Conservation (phyloP, 257 asterid species). For the Solanum verrucosum region DNA sequence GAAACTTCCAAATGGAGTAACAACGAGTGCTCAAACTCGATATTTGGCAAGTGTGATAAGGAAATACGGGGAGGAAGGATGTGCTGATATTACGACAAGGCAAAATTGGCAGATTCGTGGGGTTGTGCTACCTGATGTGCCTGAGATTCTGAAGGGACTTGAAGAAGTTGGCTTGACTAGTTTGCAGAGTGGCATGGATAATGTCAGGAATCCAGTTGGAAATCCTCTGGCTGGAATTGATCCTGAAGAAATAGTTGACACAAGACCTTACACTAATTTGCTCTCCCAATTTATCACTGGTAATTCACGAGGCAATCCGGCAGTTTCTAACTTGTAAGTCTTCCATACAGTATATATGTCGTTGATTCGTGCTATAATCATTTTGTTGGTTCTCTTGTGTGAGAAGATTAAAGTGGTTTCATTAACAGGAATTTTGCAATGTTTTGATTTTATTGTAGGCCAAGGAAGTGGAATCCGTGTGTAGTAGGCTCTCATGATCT, state of each 20-base stretch:
- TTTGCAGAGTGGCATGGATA: constrained; percentile 98
- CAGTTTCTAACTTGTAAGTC: constrained; percentile 79
- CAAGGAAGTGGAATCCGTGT: constrained; percentile 97
- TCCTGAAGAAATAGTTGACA: constrained; percentile 81
- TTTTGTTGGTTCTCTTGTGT: neutral
- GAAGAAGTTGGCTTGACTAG: constrained; percentile 85
- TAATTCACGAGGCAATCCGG: constrained; percentile 76
- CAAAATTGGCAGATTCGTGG: constrained; percentile 99
- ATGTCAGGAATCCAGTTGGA: constrained; percentile 92
- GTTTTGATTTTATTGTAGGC: constrained; percentile 37
- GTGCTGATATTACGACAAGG: constrained; percentile 89
- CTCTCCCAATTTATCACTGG: constrained; percentile 80
- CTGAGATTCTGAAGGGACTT: constrained; percentile 73
- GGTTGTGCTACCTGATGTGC: constrained; percentile 76
- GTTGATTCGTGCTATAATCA: neutral
- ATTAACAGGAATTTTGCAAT: neutral
- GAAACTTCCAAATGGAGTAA: constrained; percentile 93
- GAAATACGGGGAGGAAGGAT: constrained; percentile 81
- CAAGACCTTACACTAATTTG: constrained; percentile 72
- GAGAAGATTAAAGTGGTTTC: neutral
- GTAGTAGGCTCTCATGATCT: constrained; percentile 90
- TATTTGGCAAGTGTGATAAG: constrained; percentile 67
- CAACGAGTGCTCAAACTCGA: constrained; percentile 81
- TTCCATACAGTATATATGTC: neutral
- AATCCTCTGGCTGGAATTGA: constrained; percentile 95